Base-by-base conservation (phyloP, 2,329 filamentous ascomycete genomes). In the Macrophomina pseudophaseolina region DNA sequence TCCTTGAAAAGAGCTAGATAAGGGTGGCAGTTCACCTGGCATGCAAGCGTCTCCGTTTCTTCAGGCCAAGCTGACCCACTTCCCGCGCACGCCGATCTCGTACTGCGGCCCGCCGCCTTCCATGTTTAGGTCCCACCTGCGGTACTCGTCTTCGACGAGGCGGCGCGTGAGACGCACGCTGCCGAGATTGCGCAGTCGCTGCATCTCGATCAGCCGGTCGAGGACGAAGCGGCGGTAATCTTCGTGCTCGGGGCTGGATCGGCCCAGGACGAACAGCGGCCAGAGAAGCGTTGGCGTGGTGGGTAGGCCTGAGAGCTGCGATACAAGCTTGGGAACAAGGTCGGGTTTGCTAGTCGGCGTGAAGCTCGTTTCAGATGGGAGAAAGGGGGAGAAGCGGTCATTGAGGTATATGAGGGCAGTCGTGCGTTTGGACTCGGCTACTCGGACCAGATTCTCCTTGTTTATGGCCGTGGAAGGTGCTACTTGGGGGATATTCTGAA, bases 341-440 rank as follows among this genome's bases (percentile, higher is more conserved):
- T 35, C 67, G 30, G 23, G 60, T 30, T 67, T 71, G 28, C 42
- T 30, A 18, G 53, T 48, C 9, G 63, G 59, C 40, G 56, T 18
- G 32, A 56, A 32, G 23, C 33, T 35, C 33, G 48, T 38, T 5
- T 44, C 28, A 9, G 56, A 14, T 3, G 23, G 38, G 14, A 67
- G 23, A 4, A 52, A 51, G 44, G 66, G 53, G 35, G 66, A 64
- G 62, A 67, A 54, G 49, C 70, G 67, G 18, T 69, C 67, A 44
- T 72, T 68, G n/a, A 76, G 70, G 67, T 77, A 76, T 8, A 77
- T 67, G 6, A 76, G 64, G 5, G 74, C 68, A 3, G 74, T 70
- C 2, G 75, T 68, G 7, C 73, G 69, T 66, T 77, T 77, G 7
- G 69, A 71, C 33, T 76, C 71, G 4, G 73, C 75, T 23, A 75